These are phyloP conservation scores for Diutina sp. DNA, from an alignment of 1,139 yeast species.

Conservation along the genomic window DNA sequence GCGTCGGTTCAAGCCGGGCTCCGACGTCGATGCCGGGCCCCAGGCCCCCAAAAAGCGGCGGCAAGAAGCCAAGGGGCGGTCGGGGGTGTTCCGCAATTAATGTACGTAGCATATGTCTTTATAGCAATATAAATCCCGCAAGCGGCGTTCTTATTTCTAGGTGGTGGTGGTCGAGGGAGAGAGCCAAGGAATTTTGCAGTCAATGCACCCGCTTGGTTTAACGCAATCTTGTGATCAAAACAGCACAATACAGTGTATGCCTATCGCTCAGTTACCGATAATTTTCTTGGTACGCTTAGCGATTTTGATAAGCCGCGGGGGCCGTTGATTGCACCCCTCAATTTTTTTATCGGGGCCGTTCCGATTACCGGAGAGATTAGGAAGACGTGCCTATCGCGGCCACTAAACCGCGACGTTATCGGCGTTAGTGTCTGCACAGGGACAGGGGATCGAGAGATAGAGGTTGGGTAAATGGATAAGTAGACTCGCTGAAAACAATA, in stretches of 20 bases:
- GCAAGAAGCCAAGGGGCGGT: background rate
- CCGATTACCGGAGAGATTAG: background rate
- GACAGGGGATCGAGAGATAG: no score
- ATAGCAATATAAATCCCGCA: background rate
- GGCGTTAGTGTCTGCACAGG: no score
- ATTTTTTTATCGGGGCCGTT: background rate
- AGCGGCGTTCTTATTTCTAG: conserved; percentile 48
- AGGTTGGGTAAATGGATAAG: background rate
- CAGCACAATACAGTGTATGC: background rate
- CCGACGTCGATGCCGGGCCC: background rate
- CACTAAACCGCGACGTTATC: no score
- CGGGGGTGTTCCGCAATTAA: background rate
- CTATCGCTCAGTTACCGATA: background rate
- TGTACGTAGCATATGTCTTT: background rate
- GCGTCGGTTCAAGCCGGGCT: background rate
- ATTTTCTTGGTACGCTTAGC: background rate
- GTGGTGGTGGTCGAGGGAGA: conserved; percentile 13
- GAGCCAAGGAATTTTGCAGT: no score
- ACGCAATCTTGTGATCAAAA: background rate
- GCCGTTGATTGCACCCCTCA: background rate
- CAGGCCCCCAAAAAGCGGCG: background rate
- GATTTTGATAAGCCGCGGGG: background rate
- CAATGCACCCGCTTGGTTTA: no score
- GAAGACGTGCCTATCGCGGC: background rate
- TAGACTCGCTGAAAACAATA: no score